A percentile compares a stretch with the other conserved stretches of the same genome.
Evolutionary conservation across 768 basidiomycete species (phyloP).

Genomic region (Cyathus striatus): DNA sequence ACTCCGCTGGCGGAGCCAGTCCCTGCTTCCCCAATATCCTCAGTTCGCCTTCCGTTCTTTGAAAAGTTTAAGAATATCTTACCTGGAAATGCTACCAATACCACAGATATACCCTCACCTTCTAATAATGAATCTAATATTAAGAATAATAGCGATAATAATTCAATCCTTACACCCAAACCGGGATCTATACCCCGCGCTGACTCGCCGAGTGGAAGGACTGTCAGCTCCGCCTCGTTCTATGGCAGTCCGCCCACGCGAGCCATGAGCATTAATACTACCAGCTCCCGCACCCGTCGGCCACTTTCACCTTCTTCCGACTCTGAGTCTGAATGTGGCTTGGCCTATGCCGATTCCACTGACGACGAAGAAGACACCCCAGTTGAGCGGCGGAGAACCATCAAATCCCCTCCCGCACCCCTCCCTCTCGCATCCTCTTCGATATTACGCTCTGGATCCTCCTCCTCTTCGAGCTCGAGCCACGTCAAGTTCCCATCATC

Average conservation of each 20-base stretch:
- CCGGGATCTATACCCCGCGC: neutral
- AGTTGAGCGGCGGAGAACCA: slow-evolving; percentile 12
- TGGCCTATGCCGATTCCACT: slow-evolving; percentile 47
- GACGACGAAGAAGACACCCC: slow-evolving; percentile 35
- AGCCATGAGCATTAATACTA: slow-evolving; percentile 10
- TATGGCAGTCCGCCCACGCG: slow-evolving; percentile 3
- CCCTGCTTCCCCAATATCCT: slow-evolving; percentile 17
- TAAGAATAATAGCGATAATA: slow-evolving; percentile 1
- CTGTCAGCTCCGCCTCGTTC: neutral
- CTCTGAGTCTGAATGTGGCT: slow-evolving; percentile 40
- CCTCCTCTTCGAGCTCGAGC: neutral
- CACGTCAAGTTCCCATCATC: slow-evolving; percentile 9
- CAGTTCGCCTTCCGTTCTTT: slow-evolving; percentile 47
- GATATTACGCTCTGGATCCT: slow-evolving; percentile 19
- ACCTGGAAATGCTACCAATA: slow-evolving; percentile 16
- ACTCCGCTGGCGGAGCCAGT: neutral
- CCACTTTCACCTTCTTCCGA: slow-evolving; percentile 18
- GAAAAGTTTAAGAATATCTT: slow-evolving; percentile 44
- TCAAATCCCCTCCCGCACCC: slow-evolving; percentile 16
- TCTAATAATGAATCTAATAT: slow-evolving; percentile 9
- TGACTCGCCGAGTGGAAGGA: neutral
- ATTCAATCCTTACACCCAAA: neutral
- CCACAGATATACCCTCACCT: slow-evolving; percentile 4
- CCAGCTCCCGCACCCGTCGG: slow-evolving; percentile 8
- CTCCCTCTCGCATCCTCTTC: slow-evolving; percentile 10